Base-by-base conservation (phyloP, 768 basidiomycete genomes). In the Leccinum longicurvipes region DNA sequence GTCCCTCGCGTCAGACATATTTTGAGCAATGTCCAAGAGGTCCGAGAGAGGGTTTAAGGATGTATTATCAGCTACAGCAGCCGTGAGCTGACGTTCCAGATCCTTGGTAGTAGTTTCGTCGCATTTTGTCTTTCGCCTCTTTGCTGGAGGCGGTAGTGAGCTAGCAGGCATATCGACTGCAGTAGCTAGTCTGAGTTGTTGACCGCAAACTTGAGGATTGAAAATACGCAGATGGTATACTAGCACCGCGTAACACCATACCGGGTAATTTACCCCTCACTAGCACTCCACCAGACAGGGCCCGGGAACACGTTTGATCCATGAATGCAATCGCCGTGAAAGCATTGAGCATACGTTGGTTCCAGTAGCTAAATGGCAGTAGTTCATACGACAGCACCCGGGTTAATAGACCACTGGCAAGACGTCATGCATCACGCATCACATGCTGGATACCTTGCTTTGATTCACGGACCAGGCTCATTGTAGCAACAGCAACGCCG, bases 1-100 rank as follows among this genome's bases (percentile, higher is more conserved):
- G 27, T 82, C 77, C 59, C 79, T 78, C 0, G 89, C 74, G 39
- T 83, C 78, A 41, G 74, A 63, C 2, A 77, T 68, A 17, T 73
- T 68, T 28, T 76, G 69, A 1, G 85, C 77, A 28, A 91, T 70
- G 15, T 82, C 74, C 51, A 93, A 68, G 8, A 97, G 82, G 68
- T 93, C 89, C 12, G 85, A 82, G 21, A 97, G 71, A 27, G 81
- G 74, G 65, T 97, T 98, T 42, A 97, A 77, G 19, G 92, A 90
- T 14, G 75, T 61, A 59, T 84, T 81, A 6, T 74, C 63, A 8
- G 77, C 65, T 4, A 85, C 73, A 0, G 89, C 83, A 1, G 72
- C 55, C 0, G 78, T 82, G 19, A 94, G 72, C 44, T 75, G 72
- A 25, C 74, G 66, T 68, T 92, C 89, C 12, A 90, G 74, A 11